Evolutionary conservation across 768 basidiomycete species (phyloP), one percentile per base, ranked within the genome.

Genomic region (Rhodotorula babjevae): DNA sequence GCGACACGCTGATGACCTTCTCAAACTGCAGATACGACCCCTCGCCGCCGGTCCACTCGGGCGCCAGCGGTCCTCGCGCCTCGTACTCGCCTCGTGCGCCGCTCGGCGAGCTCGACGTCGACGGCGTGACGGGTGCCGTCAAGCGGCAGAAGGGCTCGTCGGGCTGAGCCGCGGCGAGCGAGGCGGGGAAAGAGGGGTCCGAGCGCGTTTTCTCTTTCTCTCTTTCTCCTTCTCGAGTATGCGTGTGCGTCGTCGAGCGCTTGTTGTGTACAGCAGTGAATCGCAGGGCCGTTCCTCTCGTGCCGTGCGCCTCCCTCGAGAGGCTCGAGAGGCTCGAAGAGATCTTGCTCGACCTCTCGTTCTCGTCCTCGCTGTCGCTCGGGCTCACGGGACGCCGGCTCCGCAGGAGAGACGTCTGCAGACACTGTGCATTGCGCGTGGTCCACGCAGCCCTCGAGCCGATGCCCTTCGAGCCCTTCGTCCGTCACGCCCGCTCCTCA

Each of bases 91-190:
- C 33, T 7, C 65, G 65, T 9, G 46, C 12, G 10, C 52, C 63
- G 53, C 55, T 65, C 40, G 42, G 42, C 7, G 55, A 65, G 55
- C 63, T 65, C n/a, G 19, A 27, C 18, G 42, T 65, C 21, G 63
- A 65, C n/a, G 53, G 15, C 3, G 7, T 11, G n/a, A 56, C 53
- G 15, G 63, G 63, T 16, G 55, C 25, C 16, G 29, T 47, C n/a
- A 61, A 61, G 40, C 42, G 60, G 16, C 60, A 46, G 58, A 40
- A 36, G 15, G 19, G n/a, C 15, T 11, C 56, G 25, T 36, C 33
- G 19, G 29, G 29, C 23, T 57, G 56, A 57, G 33, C 9, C 36
- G 18, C 5, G 16, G 21, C 31, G 33, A 3, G n/a, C 11, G 25
- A 14, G 52, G 2, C 10, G 2, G 52, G 27, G 52, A 14, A 3